Conservation (phyloP, 768 basidiomycete species). For the Lentinula lateritia region DNA sequence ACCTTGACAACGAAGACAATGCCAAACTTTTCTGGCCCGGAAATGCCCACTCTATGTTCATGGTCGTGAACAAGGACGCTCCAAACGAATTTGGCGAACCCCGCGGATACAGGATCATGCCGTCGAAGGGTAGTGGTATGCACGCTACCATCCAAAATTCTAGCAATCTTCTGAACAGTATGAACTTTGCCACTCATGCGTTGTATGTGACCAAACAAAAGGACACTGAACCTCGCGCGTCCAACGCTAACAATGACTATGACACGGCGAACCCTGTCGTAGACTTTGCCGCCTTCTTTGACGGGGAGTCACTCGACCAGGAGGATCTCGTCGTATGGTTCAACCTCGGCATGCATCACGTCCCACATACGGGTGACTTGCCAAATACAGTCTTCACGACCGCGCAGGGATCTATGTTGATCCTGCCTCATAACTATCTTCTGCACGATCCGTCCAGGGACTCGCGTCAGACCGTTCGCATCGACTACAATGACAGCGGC, state of each 20-base stretch:
- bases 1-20: constrained; percentile 38
- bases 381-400: constrained; percentile 18
- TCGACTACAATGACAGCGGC: constrained; percentile 14
- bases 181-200: constrained; percentile 48
- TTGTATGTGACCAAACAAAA: constrained; percentile 43
- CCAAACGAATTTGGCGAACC: constrained; percentile 41
- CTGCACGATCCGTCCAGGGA: constrained; percentile 14
- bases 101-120: constrained; percentile 44
- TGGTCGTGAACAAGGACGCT: constrained; percentile 36
- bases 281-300: constrained; percentile 46
- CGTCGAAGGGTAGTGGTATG: constrained; percentile 36
- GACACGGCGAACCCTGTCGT: constrained; percentile 42
- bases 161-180: constrained; percentile 38
- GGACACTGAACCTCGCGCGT: constrained; percentile 42
- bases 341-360: constrained; percentile 24
- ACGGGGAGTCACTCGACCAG: constrained; percentile 43
- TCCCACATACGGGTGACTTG: constrained; percentile 17
- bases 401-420: constrained; percentile 15
- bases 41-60: constrained; percentile 42
- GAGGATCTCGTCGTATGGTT: constrained; percentile 45
- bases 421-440: constrained; percentile 16
- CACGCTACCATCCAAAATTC: constrained; percentile 19
- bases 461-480: constrained; percentile 14
- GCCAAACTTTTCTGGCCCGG: constrained; percentile 36
- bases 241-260: constrained; percentile 45